Evolutionary conservation across 331 rosid species (phyloP).

Genomic region (Dryas integrifolia): DNA sequence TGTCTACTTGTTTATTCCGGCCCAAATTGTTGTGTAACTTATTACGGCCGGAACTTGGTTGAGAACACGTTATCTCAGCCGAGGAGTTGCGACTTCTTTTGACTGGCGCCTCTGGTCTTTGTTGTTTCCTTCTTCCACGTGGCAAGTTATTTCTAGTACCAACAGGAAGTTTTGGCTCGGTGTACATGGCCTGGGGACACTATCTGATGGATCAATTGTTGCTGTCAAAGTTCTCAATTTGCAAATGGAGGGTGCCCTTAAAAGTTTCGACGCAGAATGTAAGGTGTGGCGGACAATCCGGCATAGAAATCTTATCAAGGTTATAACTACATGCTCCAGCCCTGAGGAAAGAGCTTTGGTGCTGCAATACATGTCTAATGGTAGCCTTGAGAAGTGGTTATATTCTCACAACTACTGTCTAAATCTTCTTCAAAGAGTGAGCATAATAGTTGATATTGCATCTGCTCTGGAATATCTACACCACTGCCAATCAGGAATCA

Average conservation of each 20-base stretch:
- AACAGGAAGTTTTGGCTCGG: slow-evolving; percentile 12
- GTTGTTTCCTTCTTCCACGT: too few relatives aligned
- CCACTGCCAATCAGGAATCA: not conserved
- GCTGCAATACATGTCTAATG: slow-evolving; percentile 34
- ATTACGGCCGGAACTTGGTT: too few relatives aligned
- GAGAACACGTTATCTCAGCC: too few relatives aligned
- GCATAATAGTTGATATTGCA: slow-evolving; percentile 33
- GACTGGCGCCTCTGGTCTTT: too few relatives aligned
- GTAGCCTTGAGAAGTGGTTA: slow-evolving; percentile 36
- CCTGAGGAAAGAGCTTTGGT: slow-evolving; percentile 27
- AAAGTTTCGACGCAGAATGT: slow-evolving; percentile 32
- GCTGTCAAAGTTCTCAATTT: slow-evolving; percentile 9
- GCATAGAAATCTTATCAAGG: slow-evolving; percentile 28
- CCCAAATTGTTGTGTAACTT: too few relatives aligned
- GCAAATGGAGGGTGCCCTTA: slow-evolving; percentile 13
- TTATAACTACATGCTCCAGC: slow-evolving; percentile 28
- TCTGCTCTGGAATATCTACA: slow-evolving; percentile 36
- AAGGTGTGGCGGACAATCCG: slow-evolving; percentile 27
- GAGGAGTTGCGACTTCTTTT: too few relatives aligned
- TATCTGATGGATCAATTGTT: not conserved
- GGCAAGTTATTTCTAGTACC: too few relatives aligned
- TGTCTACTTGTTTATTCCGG: too few relatives aligned
- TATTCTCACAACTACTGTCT: slow-evolving; percentile 22
- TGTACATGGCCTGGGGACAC: not conserved
- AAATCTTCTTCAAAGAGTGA: slow-evolving; percentile 30